phyloP scores from a whole-genome alignment of 2,329 filamentous ascomycete genomes.

The Hymenoscyphus fructigenus region DNA sequence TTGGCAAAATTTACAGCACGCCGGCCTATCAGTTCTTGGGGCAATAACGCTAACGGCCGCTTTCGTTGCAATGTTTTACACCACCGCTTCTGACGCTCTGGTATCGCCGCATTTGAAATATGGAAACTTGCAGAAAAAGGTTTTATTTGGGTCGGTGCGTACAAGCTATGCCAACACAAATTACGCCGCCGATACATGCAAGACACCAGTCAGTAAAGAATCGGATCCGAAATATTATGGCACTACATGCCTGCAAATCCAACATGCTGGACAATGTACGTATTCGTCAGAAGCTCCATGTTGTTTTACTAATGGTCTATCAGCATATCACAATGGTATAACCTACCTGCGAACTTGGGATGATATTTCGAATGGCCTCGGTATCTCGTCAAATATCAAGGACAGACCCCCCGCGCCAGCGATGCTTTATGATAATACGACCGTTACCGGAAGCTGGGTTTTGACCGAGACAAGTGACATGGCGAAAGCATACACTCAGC shows the following conservation, averaged over 20 bases:
- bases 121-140: conserved; percentile 48
- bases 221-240: conserved; percentile 44
- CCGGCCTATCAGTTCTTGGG: conserved; percentile 63
- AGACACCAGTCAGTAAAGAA: conserved; percentile 53
- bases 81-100: conserved; percentile 72
- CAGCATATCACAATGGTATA: conserved; percentile 66
- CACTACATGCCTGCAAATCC: conserved; percentile 64
- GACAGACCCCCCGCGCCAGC: conserved; percentile 60
- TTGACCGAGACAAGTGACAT: conserved; percentile 54
- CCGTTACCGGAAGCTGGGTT: conserved; percentile 68
- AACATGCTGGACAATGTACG: conserved; percentile 63
- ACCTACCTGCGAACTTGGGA: conserved; percentile 60
- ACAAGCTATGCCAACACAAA: conserved; percentile 62
- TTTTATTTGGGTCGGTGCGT: conserved; percentile 56
- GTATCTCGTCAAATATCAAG: conserved; percentile 20
- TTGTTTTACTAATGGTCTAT: conserved; percentile 1
- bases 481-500: conserved; percentile 46
- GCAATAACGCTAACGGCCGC: conserved; percentile 63
- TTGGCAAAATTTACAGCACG: conserved; percentile 63
- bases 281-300: background rate
- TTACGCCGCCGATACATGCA: conserved; percentile 57
- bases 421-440: conserved; percentile 71
- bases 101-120: conserved; percentile 70
- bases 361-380: conserved; percentile 44
- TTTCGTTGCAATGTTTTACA: conserved; percentile 69